These are phyloP conservation scores for Amphibolis antarctica DNA, from an alignment of 106 monocot genomes.

Conservation along the genomic window DNA sequence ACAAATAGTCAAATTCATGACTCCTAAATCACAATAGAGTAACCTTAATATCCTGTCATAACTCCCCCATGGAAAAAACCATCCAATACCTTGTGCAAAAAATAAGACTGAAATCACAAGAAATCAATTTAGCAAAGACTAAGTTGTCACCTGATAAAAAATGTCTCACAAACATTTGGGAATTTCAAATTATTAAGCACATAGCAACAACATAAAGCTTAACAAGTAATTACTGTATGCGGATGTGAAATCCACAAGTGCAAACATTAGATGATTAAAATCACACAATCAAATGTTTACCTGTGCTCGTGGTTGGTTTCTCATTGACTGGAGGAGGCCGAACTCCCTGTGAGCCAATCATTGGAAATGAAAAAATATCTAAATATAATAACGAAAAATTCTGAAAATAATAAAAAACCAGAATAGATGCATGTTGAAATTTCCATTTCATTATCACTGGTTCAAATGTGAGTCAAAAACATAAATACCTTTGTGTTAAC, in stretches of 20 bases:
- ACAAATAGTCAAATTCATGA: too few species aligned
- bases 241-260: background rate
- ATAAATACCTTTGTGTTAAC: background rate
- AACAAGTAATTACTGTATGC: too few species aligned
- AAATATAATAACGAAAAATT: background rate
- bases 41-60: too few species aligned
- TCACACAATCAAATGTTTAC: background rate
- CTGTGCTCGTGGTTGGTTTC: slow-evolving; percentile 3
- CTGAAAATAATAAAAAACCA: background rate
- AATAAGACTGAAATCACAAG: too few species aligned
- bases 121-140: too few species aligned
- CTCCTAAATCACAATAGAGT: too few species aligned
- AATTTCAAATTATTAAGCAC: too few species aligned
- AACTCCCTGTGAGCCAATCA: slow-evolving; percentile 7
- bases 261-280: background rate
- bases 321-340: slow-evolving; percentile 4
- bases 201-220: too few species aligned
- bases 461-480: background rate
- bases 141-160: too few species aligned
- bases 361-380: background rate
- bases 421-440: background rate
- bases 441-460: background rate
- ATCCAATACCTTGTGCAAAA: too few species aligned
- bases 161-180: too few species aligned
- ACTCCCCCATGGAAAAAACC: too few species aligned